Evolutionary conservation across 108 stramenopile genomes (phyloP).

Genomic region (Epithemia pelagica): DNA sequence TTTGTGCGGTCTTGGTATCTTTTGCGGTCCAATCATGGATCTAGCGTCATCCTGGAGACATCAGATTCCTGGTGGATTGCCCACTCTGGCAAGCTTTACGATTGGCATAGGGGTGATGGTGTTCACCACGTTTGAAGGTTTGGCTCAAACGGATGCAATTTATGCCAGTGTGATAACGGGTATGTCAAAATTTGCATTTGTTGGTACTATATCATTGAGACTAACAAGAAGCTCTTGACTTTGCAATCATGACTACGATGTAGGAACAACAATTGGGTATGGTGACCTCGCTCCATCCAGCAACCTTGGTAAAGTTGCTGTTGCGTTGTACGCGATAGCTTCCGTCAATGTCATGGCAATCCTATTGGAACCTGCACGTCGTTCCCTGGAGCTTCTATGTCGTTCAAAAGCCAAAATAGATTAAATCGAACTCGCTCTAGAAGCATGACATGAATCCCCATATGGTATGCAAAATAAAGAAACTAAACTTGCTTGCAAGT

Average conservation of each 20-base stretch:
- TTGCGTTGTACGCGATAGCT: constrained; percentile 43
- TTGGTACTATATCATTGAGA: neutral
- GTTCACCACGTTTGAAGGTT: constrained; percentile 28
- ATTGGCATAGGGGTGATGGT: constrained; percentile 26
- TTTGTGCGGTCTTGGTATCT: constrained; percentile 45
- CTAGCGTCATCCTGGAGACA: constrained; percentile 40
- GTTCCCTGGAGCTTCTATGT: constrained; percentile 4
- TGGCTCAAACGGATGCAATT: constrained; percentile 32
- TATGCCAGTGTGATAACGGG: constrained; percentile 40
- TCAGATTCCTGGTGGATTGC: constrained; percentile 31
- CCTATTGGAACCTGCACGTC: constrained; percentile 25
- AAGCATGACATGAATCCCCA: too few relatives aligned
- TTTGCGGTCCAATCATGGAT: constrained; percentile 48
- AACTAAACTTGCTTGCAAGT: neutral
- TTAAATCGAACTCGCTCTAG: too few relatives aligned
- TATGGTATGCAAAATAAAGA: too few relatives aligned
- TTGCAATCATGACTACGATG: neutral
- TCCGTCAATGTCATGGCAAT: constrained; percentile 34
- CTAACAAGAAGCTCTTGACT: neutral
- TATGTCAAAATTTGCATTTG: constrained; percentile 2
- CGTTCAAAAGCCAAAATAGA: neutral
- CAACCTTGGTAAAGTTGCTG: constrained; percentile 31
- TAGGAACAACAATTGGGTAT: constrained; percentile 36
- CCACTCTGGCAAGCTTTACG: constrained; percentile 19
- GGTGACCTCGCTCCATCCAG: constrained; percentile 33